A percentile compares a stretch with the other conserved stretches of the same genome.
These are phyloP conservation scores for Achaetomium macrosporum DNA, from an alignment of 2,329 filamentous ascomycete species.

Conservation along the genomic window DNA sequence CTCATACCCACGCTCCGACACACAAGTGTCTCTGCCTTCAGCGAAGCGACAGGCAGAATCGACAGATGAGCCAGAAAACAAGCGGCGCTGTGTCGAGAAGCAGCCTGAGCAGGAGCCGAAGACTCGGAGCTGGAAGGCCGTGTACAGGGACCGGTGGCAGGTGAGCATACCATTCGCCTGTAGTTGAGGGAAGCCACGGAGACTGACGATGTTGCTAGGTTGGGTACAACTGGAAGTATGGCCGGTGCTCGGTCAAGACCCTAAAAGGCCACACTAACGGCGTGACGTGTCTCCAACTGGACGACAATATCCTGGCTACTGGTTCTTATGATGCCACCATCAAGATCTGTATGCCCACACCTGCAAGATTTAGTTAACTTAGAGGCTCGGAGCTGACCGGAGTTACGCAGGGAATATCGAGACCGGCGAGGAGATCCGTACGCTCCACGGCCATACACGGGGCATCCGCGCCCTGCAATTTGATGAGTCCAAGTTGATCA, in stretches of 20 bases:
- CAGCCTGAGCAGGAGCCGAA: slow-evolving; percentile 35
- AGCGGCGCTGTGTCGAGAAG: slow-evolving; percentile 31
- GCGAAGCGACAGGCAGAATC: slow-evolving; percentile 33
- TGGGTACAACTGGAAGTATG: slow-evolving; percentile 95
- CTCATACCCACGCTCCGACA: slow-evolving; percentile 6
- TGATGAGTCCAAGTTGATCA: slow-evolving; percentile 71
- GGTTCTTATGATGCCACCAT: slow-evolving; percentile 93
- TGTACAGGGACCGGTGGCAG: slow-evolving; percentile 89
- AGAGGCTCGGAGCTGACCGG: neutral
- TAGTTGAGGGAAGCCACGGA: slow-evolving; percentile 28
- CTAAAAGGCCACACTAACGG: slow-evolving; percentile 86
- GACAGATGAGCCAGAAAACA: slow-evolving; percentile 26
- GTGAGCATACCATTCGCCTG: slow-evolving; percentile 78
- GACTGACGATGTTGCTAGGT: slow-evolving; percentile 62
- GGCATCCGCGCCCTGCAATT: slow-evolving; percentile 89
- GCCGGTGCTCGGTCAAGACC: slow-evolving; percentile 74
- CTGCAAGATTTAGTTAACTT: neutral
- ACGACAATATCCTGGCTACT: slow-evolving; percentile 85
- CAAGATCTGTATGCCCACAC: slow-evolving; percentile 62
- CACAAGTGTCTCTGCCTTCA: slow-evolving; percentile 11
- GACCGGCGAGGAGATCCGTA: slow-evolving; percentile 79
- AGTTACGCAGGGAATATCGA: slow-evolving; percentile 60
- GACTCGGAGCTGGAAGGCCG: slow-evolving; percentile 84
- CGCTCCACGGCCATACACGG: slow-evolving; percentile 71
- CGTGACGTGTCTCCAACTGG: slow-evolving; percentile 62